Evolutionary conservation across 2,329 filamentous ascomycete genomes (phyloP), one percentile per base, ranked within the genome.

Genomic region (Dryadomyces quercivorus): DNA sequence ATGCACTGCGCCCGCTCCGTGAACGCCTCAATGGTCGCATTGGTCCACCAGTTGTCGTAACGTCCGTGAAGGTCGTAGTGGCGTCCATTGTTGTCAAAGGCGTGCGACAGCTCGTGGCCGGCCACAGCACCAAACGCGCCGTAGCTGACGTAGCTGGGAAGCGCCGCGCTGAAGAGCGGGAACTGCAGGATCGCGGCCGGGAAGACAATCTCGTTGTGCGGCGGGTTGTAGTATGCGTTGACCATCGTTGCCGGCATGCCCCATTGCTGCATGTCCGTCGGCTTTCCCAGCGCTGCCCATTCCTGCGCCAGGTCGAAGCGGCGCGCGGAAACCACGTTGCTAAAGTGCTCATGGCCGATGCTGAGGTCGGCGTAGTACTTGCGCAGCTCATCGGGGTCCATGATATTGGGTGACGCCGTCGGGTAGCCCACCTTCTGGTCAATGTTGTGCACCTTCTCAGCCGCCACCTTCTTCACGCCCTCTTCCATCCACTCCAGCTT

Each of bases 101-200:
- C 83, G 59, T 88, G 84, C 3, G 80, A 82, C 8, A 88, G 72
- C 64, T 87, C 84, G 61, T 88, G 84, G 2, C 83, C 84, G 9
- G 78, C 79, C 2, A 86, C 76, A 1, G 79, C 75, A 0, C 83
- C 84, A 63, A 87, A 84, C 0, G 78, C 80, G n/a, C 83, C 84
- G 63, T 86, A 88, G 10, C 76, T 76, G 42, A 87, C 67, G 60
- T 86, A 88, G 22, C 77, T 69, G 0, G 84, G 84, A 1, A 84
- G 73, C 5, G 75, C 69, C 12, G 78, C 74, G 56, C 84, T 78
- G 61, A 86, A 87, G 1, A 82, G 70, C 0, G 84, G 83, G 3
- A 78, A 77, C 63, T 87, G 84, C 76, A 85, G 81, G 55, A 86
- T 84, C 0, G 81, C 84, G 0, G 82, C 82, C 1, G 81, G 81